These are phyloP conservation scores for Pleurostoma richardsiae DNA, from an alignment of 2,329 filamentous ascomycete species.

Conservation along the genomic window DNA sequence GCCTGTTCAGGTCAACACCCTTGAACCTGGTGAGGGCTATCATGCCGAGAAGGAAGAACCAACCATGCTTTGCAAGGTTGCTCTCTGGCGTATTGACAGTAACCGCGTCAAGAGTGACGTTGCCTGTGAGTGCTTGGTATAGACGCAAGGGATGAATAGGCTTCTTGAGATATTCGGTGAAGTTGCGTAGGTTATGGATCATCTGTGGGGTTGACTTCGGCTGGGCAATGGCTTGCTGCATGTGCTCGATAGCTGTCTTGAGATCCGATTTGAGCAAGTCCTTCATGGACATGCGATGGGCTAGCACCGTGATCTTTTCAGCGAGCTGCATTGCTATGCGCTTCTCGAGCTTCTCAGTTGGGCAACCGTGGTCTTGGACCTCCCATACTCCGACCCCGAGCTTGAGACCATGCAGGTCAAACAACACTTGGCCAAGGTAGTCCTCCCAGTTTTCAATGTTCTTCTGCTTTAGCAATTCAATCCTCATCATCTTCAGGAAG, in stretches of 20 bases:
- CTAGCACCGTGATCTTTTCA: constrained; percentile 77
- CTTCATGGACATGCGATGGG: constrained; percentile 79
- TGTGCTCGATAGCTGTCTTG: constrained; percentile 84
- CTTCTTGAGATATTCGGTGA: constrained; percentile 75
- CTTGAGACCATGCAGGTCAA: constrained; percentile 77
- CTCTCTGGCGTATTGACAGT: constrained; percentile 65
- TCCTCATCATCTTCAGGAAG: constrained; percentile 83
- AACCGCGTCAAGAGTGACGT: constrained; percentile 68
- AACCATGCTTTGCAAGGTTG: constrained; percentile 72
- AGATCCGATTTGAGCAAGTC: constrained; percentile 89
- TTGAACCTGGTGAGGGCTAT: constrained; percentile 83
- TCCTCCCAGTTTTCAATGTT: constrained; percentile 78
- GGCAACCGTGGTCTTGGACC: constrained; percentile 74
- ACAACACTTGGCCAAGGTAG: constrained; percentile 80
- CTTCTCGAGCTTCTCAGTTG: constrained; percentile 71
- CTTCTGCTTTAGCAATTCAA: constrained; percentile 73
- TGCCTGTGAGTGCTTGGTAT: constrained; percentile 75
- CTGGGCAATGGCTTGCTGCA: constrained; percentile 79
- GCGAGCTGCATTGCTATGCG: constrained; percentile 76
- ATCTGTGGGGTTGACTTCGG: constrained; percentile 76
- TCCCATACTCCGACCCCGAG: constrained; percentile 64
- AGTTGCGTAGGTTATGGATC: constrained; percentile 80
- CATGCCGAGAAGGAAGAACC: constrained; percentile 89
- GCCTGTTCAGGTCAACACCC: constrained; percentile 63
- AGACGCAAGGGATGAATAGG: constrained; percentile 78